Conservation (phyloP, 495 filamentous ascomycete genomes). For the Neurospora pannonica region DNA sequence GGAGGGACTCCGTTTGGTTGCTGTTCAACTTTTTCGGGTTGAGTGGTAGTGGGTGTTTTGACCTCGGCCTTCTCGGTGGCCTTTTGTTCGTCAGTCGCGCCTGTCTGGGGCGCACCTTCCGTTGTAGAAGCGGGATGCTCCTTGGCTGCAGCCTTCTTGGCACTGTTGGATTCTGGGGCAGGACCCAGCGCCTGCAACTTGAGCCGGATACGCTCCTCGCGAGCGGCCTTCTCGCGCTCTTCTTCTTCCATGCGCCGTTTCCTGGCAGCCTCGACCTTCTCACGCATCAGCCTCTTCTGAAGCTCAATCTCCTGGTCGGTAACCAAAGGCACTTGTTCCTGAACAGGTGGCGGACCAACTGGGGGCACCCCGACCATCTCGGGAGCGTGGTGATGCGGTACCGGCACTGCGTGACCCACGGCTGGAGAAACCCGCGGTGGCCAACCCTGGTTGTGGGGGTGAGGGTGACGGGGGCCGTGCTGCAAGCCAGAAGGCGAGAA, state of each 20-base stretch:
- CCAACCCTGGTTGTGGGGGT: slow-evolving; percentile 34
- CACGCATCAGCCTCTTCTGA: slow-evolving; percentile 81
- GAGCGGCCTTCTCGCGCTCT: slow-evolving; percentile 66
- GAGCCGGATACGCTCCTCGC: slow-evolving; percentile 68
- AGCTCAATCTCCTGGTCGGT: slow-evolving; percentile 51
- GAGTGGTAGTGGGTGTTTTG: slow-evolving; percentile 6
- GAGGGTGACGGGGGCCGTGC: slow-evolving; percentile 21
- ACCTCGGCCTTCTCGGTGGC: slow-evolving; percentile 4
- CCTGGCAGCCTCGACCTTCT: slow-evolving; percentile 64
- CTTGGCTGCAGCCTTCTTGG: slow-evolving; percentile 35
- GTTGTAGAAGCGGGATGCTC: slow-evolving; percentile 7
- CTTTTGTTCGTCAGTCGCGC: slow-evolving; percentile 2
- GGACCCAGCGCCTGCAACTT: slow-evolving; percentile 74
- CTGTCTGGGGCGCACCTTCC: slow-evolving; percentile 14
- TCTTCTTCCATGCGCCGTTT: slow-evolving; percentile 76
- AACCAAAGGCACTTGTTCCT: slow-evolving; percentile 20
- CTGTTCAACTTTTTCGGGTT: slow-evolving; percentile 7
- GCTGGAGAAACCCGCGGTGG: slow-evolving; percentile 41
- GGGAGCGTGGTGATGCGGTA: slow-evolving; percentile 30
- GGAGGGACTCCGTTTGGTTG: slow-evolving; percentile 5
- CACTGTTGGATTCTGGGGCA: slow-evolving; percentile 51
- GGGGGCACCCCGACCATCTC: slow-evolving; percentile 4
- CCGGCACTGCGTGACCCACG: slow-evolving; percentile 37
- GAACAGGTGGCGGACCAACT: slow-evolving; percentile 11
- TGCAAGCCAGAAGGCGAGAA: slow-evolving; percentile 29